Percentiles rank a stretch among this genome's conserved stretches.
phyloP scores from a whole-genome alignment of 148 eudicot species.

The Heliosperma pusillum region DNA sequence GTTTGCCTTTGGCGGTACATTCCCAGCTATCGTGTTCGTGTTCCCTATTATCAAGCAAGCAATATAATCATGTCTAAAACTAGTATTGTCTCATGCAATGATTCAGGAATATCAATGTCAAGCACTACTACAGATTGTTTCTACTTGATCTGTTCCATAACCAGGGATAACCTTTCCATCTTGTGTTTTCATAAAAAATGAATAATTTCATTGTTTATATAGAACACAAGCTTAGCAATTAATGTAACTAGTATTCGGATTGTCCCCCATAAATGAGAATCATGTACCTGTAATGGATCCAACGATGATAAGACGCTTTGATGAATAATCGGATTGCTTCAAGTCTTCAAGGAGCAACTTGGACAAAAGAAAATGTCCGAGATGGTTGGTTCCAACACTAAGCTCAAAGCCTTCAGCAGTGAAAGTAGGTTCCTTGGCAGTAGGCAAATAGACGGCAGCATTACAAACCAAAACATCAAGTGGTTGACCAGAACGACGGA shows the following conservation, averaged over 20 bases:
- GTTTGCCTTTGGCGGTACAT: conserved; percentile 93
- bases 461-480: conserved; percentile 85
- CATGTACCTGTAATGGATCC: conserved; percentile 46
- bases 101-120: not conserved
- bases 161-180: no score
- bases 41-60: conserved; percentile 44
- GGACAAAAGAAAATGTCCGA: conserved; percentile 43
- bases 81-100: not conserved
- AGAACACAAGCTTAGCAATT: no score
- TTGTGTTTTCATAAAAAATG: no score
- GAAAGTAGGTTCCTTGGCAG: conserved; percentile 37
- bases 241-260: no score
- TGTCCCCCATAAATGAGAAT: no score
- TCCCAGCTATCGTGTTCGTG: conserved; percentile 90
- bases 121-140: not conserved
- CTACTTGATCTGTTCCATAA: no score
- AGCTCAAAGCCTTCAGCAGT: conserved; percentile 45
- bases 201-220: no score
- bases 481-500: conserved; percentile 51
- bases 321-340: conserved; percentile 44
- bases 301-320: conserved; percentile 46
- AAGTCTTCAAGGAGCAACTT: conserved; percentile 47
- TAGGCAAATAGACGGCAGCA: conserved; percentile 53
- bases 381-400: conserved; percentile 51
- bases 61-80: not conserved